phyloP scores from a whole-genome alignment of 164 flowering plant genomes.

The Stephania cephalantha region DNA sequence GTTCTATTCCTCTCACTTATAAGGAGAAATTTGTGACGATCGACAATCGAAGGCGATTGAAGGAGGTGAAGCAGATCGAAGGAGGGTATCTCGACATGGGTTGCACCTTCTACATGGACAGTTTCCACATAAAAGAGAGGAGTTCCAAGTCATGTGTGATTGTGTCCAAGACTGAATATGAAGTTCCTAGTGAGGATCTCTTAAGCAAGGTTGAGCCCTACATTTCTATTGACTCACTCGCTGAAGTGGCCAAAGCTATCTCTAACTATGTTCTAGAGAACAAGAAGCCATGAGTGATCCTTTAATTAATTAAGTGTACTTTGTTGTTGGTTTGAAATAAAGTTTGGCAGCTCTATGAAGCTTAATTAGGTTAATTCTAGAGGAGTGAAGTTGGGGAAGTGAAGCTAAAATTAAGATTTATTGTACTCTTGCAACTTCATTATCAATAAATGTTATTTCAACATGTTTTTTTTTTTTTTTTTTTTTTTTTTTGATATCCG shows the following conservation, averaged over 20 bases:
- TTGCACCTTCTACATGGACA: conserved; percentile 3
- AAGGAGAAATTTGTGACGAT: conserved; percentile 2
- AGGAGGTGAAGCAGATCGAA: neutral
- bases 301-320: too few species aligned
- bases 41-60: neutral
- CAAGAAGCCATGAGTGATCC: neutral
- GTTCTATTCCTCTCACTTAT: neutral
- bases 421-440: too few species aligned
- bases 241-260: conserved; percentile 9
- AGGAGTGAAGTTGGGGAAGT: too few species aligned
- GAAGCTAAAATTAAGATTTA: too few species aligned
- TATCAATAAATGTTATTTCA: too few species aligned
- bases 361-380: too few species aligned
- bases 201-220: neutral
- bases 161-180: neutral
- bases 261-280: conserved; percentile 9
- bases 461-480: too few species aligned
- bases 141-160: neutral
- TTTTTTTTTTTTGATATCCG: too few species aligned
- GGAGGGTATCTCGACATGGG: neutral
- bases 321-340: neutral
- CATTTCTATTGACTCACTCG: neutral
- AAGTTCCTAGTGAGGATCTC: neutral
- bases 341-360: too few species aligned
- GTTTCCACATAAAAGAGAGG: neutral